A percentile compares a stretch with the other conserved stretches of the same genome.
These are phyloP conservation scores for Aulographum hederae DNA, from an alignment of 2,329 filamentous ascomycete genomes.

Conservation along the genomic window DNA sequence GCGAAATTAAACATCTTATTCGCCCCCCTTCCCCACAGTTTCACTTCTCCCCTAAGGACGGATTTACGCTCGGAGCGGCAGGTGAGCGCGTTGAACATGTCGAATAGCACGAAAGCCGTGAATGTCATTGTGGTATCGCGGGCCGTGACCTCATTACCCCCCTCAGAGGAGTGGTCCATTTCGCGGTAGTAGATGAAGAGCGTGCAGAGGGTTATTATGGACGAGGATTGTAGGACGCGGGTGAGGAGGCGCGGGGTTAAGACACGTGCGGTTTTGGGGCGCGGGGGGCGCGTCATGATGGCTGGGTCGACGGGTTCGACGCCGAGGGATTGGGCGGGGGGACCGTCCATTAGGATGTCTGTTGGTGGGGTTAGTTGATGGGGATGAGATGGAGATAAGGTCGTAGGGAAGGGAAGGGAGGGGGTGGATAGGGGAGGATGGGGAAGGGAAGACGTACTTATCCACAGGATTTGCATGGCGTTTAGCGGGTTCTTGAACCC, in stretches of 20 bases:
- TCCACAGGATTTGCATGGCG: constrained; percentile 99
- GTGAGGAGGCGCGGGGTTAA: constrained; percentile 69
- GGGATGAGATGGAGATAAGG: background rate
- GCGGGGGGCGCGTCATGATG: constrained; percentile 81
- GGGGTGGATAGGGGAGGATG: constrained; percentile 5
- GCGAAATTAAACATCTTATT: constrained; percentile 97
- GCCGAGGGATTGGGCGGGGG: constrained; percentile 87
- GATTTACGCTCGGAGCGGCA: constrained; percentile 88
- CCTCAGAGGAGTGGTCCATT: constrained; percentile 64
- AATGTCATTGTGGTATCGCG: constrained; percentile 99
- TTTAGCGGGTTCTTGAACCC: constrained; percentile 93
- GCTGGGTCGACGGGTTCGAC: constrained; percentile 89
- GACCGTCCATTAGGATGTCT: constrained; percentile 99
- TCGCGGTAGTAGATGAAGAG: constrained; percentile 81
- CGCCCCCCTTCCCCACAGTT: constrained; percentile 48
- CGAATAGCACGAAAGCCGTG: constrained; percentile 95
- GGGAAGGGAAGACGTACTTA: constrained; percentile 58
- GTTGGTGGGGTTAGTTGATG: constrained; percentile 10
- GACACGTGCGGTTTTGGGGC: constrained; percentile 72
- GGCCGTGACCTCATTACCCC: too few relatives aligned
- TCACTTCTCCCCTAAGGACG: constrained; percentile 60
- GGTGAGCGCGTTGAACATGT: constrained; percentile 97
- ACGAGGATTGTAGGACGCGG: constrained; percentile 71
- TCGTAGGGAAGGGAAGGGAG: constrained; percentile 1
- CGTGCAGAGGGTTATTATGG: constrained; percentile 83